phyloP scores from a whole-genome alignment of 768 basidiomycete genomes.

The Collybia sordida region DNA sequence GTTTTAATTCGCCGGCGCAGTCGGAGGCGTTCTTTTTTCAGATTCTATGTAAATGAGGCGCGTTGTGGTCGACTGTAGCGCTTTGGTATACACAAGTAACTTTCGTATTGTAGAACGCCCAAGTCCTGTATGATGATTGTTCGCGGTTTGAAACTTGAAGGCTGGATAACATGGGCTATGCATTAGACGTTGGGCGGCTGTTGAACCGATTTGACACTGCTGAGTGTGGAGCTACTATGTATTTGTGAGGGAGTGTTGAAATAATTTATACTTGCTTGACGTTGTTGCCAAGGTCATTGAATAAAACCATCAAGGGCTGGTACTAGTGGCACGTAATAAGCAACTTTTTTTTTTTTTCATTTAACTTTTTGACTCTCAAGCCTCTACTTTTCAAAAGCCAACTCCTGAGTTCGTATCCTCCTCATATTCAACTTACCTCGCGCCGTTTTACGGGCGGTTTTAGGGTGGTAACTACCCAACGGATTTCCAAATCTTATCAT shows the following conservation, averaged over 20 bases:
- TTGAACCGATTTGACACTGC: not conserved
- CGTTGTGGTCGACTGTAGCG: too few relatives aligned
- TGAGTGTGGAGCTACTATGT: not conserved
- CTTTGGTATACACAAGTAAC: too few relatives aligned
- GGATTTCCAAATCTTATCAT: not conserved
- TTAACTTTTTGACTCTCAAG: not conserved
- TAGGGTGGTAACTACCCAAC: not conserved
- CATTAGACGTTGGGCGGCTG: not conserved
- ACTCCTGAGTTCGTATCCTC: not conserved
- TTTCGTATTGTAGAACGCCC: too few relatives aligned
- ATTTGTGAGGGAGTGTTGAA: too few relatives aligned
- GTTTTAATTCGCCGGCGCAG: too few relatives aligned
- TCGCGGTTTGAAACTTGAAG: too few relatives aligned
- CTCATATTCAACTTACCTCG: not conserved
- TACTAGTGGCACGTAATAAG: not conserved
- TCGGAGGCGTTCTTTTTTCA: too few relatives aligned
- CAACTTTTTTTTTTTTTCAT: not conserved
- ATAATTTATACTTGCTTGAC: not conserved
- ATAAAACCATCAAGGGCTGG: not conserved
- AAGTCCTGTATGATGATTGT: too few relatives aligned
- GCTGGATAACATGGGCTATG: too few relatives aligned
- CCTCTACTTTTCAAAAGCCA: not conserved
- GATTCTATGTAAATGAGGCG: too few relatives aligned
- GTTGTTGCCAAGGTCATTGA: conserved; percentile 9
- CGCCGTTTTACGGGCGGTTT: not conserved